A percentile compares a stretch with the other conserved stretches of the same genome.
Conservation (phyloP, 116 monocot genomes). For the Cymodocea nodosa region DNA sequence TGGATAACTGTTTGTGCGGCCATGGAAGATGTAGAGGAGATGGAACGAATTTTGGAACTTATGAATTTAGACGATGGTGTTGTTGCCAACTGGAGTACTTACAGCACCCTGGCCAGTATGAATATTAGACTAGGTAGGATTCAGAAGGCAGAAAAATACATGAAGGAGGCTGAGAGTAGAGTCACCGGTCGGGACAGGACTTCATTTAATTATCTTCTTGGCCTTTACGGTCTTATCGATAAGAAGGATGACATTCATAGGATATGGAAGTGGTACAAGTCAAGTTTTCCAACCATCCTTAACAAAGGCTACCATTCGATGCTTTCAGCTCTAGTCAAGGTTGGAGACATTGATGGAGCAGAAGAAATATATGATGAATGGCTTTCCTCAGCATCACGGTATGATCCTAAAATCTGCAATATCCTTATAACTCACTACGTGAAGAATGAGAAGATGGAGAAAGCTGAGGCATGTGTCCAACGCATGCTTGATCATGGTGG, state of each 20-base stretch:
- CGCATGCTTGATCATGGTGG: constrained; percentile 54
- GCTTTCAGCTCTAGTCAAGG: constrained; percentile 54
- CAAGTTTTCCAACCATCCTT: constrained; percentile 40
- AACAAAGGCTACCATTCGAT: constrained; percentile 68
- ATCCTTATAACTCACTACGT: constrained; percentile 47
- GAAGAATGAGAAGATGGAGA: constrained; percentile 29
- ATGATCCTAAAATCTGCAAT: constrained; percentile 69
- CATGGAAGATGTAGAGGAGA: constrained; percentile 33
- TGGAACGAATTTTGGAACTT: constrained; percentile 55
- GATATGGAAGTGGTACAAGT: constrained; percentile 79
- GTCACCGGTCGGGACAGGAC: constrained; percentile 57
- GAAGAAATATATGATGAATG: constrained; percentile 74
- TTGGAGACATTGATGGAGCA: constrained; percentile 49
- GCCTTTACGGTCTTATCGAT: constrained; percentile 45
- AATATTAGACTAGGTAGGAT: constrained; percentile 40
- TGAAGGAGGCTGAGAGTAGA: constrained; percentile 64
- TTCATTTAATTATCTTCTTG: constrained; percentile 64
- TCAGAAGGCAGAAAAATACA: constrained; percentile 57
- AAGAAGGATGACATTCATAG: constrained; percentile 69
- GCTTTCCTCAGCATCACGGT: constrained; percentile 27
- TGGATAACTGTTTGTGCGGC: constrained; percentile 78
- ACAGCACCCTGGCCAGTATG: constrained; percentile 72
- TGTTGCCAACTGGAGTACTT: constrained; percentile 75
- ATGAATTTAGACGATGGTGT: constrained; percentile 39
- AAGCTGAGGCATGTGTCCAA: constrained; percentile 42